Conservation (phyloP, 495 filamentous ascomycete species). For the Acidiella bohemica region DNA sequence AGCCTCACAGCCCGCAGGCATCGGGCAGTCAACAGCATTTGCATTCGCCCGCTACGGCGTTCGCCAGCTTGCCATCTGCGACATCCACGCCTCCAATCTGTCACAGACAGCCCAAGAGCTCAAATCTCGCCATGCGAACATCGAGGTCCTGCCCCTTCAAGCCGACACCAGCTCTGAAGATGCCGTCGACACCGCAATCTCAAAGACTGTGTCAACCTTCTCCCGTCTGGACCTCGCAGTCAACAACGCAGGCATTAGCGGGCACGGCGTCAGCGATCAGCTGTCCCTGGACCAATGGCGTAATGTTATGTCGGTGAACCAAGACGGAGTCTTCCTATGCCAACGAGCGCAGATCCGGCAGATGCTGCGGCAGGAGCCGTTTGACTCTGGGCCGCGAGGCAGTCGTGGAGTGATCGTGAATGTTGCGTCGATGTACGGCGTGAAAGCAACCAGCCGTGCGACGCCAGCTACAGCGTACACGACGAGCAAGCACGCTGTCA, state of each 20-base stretch:
- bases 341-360: slow-evolving; percentile 35
- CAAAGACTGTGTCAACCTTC: slow-evolving; percentile 22
- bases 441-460: slow-evolving; percentile 14
- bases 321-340: slow-evolving; percentile 37
- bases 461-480: slow-evolving; percentile 28
- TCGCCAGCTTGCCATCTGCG: slow-evolving; percentile 26
- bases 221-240: slow-evolving; percentile 22
- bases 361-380: slow-evolving; percentile 34
- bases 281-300: slow-evolving; percentile 4
- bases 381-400: slow-evolving; percentile 3
- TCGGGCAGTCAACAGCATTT: slow-evolving; percentile 29
- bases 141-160: slow-evolving; percentile 24
- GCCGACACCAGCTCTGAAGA: slow-evolving; percentile 25
- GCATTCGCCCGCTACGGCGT: slow-evolving; percentile 29
- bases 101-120: slow-evolving; percentile 20
- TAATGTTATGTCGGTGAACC: slow-evolving; percentile 33
- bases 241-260: slow-evolving; percentile 26
- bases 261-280: slow-evolving; percentile 3
- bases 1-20: slow-evolving; percentile 20
- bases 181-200: slow-evolving; percentile 24
- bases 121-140: slow-evolving; percentile 19
- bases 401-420: slow-evolving; percentile 27
- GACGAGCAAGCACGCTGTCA: slow-evolving; percentile 33
- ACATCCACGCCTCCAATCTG: slow-evolving; percentile 22
- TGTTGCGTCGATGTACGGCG: slow-evolving; percentile 24